Evolutionary conservation across 768 basidiomycete species (phyloP).

Genomic region (Boletus rubroflammeus): DNA sequence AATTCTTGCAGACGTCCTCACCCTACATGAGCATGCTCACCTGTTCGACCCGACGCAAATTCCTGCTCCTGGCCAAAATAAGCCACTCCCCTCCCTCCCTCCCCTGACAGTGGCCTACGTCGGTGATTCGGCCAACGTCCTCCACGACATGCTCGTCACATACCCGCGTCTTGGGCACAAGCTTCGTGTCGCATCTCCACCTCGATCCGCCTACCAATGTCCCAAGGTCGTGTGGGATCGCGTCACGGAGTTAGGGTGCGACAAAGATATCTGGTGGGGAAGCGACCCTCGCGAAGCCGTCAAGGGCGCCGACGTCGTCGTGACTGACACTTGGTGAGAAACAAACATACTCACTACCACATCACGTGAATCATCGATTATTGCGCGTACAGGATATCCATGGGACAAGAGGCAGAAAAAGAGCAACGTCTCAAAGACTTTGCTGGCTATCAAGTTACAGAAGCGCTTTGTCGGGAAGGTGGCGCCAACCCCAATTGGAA

Average conservation of each 20-base stretch:
- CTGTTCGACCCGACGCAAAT: constrained; percentile 41
- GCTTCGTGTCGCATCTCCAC: constrained; percentile 80
- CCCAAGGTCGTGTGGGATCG: constrained; percentile 76
- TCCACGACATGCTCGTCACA: constrained; percentile 96
- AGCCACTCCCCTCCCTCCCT: constrained; percentile 50
- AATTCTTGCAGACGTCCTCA: constrained; percentile 88
- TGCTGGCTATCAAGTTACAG: constrained; percentile 91
- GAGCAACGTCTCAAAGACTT: constrained; percentile 83
- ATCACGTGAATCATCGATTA: neutral
- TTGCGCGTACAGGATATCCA: constrained; percentile 73
- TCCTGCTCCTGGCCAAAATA: constrained; percentile 12
- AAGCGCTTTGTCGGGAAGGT: constrained; percentile 73
- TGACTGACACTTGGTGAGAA: constrained; percentile 92
- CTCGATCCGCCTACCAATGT: constrained; percentile 55
- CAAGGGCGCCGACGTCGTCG: constrained; percentile 84
- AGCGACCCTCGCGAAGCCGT: constrained; percentile 84
- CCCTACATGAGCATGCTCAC: constrained; percentile 73
- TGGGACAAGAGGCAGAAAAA: constrained; percentile 97
- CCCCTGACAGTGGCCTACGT: constrained; percentile 91
- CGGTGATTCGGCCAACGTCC: constrained; percentile 91
- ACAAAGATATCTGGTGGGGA: constrained; percentile 70
- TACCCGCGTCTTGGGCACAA: constrained; percentile 89
- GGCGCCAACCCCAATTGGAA: constrained; percentile 87
- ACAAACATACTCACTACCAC: neutral
- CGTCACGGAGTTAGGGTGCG: constrained; percentile 71